phyloP scores from a whole-genome alignment of 2,329 filamentous ascomycete genomes.

The Fusarium proliferatum region DNA sequence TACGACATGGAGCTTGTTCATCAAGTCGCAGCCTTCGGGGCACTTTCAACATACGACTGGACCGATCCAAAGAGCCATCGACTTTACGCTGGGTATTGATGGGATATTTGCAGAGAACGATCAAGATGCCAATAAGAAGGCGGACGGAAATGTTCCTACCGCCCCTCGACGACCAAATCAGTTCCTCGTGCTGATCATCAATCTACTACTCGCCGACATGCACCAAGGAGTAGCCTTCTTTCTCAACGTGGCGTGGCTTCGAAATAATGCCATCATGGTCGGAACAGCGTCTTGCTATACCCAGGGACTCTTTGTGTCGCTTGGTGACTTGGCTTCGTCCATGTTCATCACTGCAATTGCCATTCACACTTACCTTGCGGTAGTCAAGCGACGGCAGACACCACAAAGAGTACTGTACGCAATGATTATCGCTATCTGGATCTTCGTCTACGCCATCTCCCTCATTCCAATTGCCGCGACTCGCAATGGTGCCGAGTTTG shows the following conservation, averaged over 20 bases:
- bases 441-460: constrained; percentile 68
- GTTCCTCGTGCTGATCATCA: constrained; percentile 76
- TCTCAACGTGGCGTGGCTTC: constrained; percentile 70
- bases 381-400: constrained; percentile 66
- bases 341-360: constrained; percentile 75
- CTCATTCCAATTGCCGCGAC: constrained; percentile 61
- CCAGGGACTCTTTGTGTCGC: constrained; percentile 76
- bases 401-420: constrained; percentile 62
- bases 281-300: constrained; percentile 66
- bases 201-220: constrained; percentile 75
- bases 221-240: constrained; percentile 73
- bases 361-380: constrained; percentile 72
- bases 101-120: constrained; percentile 45
- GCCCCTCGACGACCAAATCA: constrained; percentile 65
- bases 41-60: constrained; percentile 13
- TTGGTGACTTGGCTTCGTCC: constrained; percentile 73
- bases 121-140: background rate
- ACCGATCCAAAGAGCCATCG: constrained; percentile 41
- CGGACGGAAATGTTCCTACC: background rate
- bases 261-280: constrained; percentile 63
- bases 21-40: constrained; percentile 22
- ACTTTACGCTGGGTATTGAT: constrained; percentile 53
- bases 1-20: constrained; percentile 44
- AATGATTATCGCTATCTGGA: constrained; percentile 63
- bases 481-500: constrained; percentile 53